These are phyloP conservation scores for Stemphylium lycopersici DNA, from an alignment of 2,329 filamentous ascomycete species.

Conservation along the genomic window DNA sequence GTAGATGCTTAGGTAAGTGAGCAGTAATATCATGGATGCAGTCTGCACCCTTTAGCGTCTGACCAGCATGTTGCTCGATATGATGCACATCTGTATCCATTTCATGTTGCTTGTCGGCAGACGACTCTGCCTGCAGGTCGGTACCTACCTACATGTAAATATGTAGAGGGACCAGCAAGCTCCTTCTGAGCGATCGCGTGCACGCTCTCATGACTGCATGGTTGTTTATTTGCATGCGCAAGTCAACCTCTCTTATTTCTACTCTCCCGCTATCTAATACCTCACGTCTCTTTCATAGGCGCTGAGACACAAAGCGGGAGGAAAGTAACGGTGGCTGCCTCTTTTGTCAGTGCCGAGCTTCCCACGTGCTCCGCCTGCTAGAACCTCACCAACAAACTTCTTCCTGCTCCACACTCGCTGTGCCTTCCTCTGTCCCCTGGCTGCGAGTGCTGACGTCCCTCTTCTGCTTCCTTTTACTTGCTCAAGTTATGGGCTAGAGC, in stretches of 20 bases:
- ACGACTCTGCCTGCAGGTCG: too few relatives aligned
- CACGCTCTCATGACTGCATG: neutral
- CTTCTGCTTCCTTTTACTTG: constrained; percentile 20
- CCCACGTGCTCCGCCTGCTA: constrained; percentile 40
- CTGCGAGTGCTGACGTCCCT: constrained; percentile 14
- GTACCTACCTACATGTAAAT: too few relatives aligned
- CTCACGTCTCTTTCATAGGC: constrained; percentile 62
- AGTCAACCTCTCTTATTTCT: neutral
- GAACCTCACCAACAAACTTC: constrained; percentile 36
- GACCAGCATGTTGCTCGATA: neutral
- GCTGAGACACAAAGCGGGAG: constrained; percentile 75
- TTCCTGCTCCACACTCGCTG: constrained; percentile 27
- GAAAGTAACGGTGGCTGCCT: constrained; percentile 56
- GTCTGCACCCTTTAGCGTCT: neutral
- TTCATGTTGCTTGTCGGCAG: neutral
- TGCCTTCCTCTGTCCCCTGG: constrained; percentile 32
- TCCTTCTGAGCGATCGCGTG: neutral
- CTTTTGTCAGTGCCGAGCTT: constrained; percentile 30
- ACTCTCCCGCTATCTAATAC: constrained; percentile 74
- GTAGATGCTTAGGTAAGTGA: constrained; percentile 38
- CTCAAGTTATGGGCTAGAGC: constrained; percentile 27
- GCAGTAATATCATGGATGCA: neutral
- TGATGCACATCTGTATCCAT: neutral
- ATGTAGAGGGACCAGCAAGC: too few relatives aligned
- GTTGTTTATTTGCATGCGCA: neutral